Base-by-base conservation (phyloP, 805 yeast genomes). In the Candida adriatica region DNA sequence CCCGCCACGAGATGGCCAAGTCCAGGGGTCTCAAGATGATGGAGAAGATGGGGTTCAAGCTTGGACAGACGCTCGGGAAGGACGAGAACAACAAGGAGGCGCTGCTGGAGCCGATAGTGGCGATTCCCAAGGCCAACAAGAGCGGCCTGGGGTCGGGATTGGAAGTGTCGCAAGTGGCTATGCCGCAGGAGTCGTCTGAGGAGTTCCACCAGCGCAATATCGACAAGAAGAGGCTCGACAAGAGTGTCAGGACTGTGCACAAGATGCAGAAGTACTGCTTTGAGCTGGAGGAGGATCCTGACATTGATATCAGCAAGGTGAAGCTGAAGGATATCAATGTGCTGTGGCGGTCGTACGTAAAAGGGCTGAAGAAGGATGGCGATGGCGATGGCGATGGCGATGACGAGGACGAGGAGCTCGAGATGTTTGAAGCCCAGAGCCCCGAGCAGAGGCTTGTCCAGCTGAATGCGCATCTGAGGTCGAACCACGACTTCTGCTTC, bases 31-130 rank as follows among this genome's bases (percentile, higher is more conserved):
- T 70, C 16, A 42, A 60, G 6, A 72, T 75, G 39, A 73, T 75
- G 81, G 57, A 61, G 41, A 68, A 61, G 41, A 75, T 75, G 81
- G 82, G 81, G 1, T 75, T 62, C 45, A 61, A 56, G 33, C 46
- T 63, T 4, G 79, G 78, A 13, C 58, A 62, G 16, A 44, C 62
- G 0, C 49, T 72, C 13, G 78, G 79, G 0, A 41, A 31, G 15
- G 35, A 45, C 10, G 38, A 28, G 16, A n/a, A 34, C 9, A 34
- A 42, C 18, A 18, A 38, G 15, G 41, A 44, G 5, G 59, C 58
- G 0, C 16, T 55, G 5, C 23, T 33, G 5, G 62, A 52, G 27
- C 70, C 73, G 1, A 44, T 66, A 6, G 7, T 46, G 9, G 41
- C 42, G 8, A 15, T 39, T 6, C 38, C 53, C 1, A 37, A 38